phyloP scores from a whole-genome alignment of 2,329 filamentous ascomycete genomes.

The Sporothrix phasma region DNA sequence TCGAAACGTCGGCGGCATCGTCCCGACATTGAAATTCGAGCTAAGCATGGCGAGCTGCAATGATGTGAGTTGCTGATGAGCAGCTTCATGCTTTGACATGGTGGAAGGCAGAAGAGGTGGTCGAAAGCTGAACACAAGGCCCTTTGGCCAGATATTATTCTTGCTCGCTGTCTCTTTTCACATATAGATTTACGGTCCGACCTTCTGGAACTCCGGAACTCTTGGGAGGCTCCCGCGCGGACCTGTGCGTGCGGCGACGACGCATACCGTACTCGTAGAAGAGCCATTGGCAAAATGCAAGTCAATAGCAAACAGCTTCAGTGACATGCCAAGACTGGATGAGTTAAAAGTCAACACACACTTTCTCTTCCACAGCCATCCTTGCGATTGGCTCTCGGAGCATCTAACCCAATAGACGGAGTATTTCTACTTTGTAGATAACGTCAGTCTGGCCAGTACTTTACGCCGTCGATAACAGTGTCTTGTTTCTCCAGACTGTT shows the following conservation, averaged over 20 bases:
- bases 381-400: background rate
- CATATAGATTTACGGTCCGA: no score
- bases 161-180: no score
- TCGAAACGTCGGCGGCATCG: background rate
- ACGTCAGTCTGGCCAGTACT: background rate
- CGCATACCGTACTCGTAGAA: no score
- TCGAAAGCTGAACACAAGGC: background rate
- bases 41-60: background rate
- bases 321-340: background rate
- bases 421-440: no score
- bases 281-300: no score
- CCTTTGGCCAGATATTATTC: no score
- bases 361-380: background rate
- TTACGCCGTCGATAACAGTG: background rate
- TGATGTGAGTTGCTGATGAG: background rate
- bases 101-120: no score
- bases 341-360: background rate
- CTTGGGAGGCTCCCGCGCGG: background rate
- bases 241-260: background rate
- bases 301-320: no score
- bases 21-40: background rate
- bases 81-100: no score
- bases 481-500: background rate
- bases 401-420: background rate
- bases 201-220: no score